Conservation (phyloP, 257 asterid genomes). For the Dorcoceras hygrometricum region DNA sequence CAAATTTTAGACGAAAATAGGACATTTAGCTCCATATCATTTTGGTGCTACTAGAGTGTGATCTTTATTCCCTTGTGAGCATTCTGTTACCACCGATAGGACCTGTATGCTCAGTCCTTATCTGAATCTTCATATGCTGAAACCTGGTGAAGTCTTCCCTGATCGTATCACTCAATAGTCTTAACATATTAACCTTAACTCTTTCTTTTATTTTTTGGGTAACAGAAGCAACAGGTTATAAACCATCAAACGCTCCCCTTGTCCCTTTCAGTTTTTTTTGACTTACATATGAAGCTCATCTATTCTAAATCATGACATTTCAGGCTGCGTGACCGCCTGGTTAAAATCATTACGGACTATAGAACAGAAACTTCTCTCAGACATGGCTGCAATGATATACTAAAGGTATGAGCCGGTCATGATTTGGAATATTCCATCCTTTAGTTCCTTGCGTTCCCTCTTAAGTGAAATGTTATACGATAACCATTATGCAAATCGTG, state of each 20-base stretch:
- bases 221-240: neutral
- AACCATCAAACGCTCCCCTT: neutral
- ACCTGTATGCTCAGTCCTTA: neutral
- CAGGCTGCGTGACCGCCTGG: constrained; percentile 94
- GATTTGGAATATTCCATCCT: too few species aligned
- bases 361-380: constrained; percentile 95
- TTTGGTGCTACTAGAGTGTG: constrained; percentile 16
- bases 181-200: neutral
- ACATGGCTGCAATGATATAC: constrained; percentile 90
- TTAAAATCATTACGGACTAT: constrained; percentile 92
- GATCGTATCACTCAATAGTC: neutral
- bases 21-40: constrained; percentile 9
- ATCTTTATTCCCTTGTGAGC: constrained; percentile 6
- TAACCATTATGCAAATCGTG: constrained; percentile 3
- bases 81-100: neutral
- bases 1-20: neutral
- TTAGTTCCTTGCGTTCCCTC: neutral
- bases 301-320: constrained; percentile 15
- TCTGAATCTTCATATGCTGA: too few species aligned
- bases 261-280: neutral
- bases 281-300: neutral
- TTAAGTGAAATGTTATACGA: constrained; percentile 1
- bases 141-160: neutral
- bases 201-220: neutral
- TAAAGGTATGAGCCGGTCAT: too few species aligned